Evolutionary conservation across 441 rosid species (phyloP), one percentile per base, ranked within the genome.

Genomic region (Pelargonium citronellum): DNA sequence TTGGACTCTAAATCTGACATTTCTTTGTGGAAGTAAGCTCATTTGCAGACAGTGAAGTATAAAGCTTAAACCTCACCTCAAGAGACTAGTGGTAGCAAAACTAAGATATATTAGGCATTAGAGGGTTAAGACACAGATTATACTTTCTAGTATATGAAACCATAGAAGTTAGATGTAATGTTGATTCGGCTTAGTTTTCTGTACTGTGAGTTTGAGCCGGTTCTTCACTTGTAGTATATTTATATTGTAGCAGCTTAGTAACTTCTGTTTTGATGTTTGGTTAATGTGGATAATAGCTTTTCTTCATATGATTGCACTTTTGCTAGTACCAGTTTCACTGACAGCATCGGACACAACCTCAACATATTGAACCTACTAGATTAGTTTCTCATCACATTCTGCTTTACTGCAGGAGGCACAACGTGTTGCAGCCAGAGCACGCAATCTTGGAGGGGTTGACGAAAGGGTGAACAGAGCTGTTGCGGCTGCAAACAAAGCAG

Each of bases 401-500:
- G 1, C 30, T 24, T 55, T 55, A 57, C 24, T 57, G 69, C 90
- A 90, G 96, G 86, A 84, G 80, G 96, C 96, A 22, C 86, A 60
- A 68, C 79, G 74, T 67, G 88, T 91, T 69, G 89, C 88, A 9
- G 83, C 78, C 76, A 85, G 74, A 75, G 90, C 87, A 49, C 58
- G 41, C 43, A 76, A 75, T 2, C 69, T 78, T 4, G 82, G 71
- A 69, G 80, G 68, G 74, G 68, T 82, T 67, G 92, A 91, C 2
- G 87, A 84, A 66, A 84, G 89, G 71, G 83, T 88, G 68, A 86
- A 82, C 62, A 87, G 73, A 79, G 85, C 80, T n/a, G 75, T 87
- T 43, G 79, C 81, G 53, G 86, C 83, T 17, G 91, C 96, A 16
- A 91, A 88, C 51, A 86, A 81, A 77, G 87, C 97, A 13, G 95